Percentiles rank a stretch among this genome's conserved stretches.
Evolutionary conservation across 2,329 filamentous ascomycete genomes (phyloP).

Genomic region (Pseudogymnoascus sp.): DNA sequence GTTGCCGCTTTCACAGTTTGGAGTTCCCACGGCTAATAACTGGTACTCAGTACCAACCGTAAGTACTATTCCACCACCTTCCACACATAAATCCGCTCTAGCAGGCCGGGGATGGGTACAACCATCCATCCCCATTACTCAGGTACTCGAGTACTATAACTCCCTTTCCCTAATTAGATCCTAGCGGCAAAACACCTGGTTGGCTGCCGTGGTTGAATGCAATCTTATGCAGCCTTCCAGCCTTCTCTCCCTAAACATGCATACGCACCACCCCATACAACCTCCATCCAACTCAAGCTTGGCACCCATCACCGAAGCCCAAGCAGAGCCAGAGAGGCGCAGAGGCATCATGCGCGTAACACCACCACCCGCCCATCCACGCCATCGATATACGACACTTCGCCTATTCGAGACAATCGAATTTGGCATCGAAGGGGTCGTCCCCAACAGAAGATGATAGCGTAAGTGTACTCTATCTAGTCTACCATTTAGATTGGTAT

Average conservation of each 20-base stretch:
- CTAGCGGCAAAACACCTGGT: neutral
- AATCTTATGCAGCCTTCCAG: neutral
- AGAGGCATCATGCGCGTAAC: neutral
- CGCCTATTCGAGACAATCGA: neutral
- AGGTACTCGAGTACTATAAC: too few relatives aligned
- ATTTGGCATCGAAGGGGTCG: neutral
- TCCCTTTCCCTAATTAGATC: neutral
- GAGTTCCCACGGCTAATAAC: too few relatives aligned
- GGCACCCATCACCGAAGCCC: neutral
- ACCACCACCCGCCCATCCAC: neutral
- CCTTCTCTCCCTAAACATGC: neutral
- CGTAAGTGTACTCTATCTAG: too few relatives aligned
- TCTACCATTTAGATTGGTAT: neutral
- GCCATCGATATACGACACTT: neutral
- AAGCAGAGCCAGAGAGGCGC: neutral
- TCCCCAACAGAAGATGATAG: neutral
- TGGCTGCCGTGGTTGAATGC: neutral
- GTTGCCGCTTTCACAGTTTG: constrained; percentile 2
- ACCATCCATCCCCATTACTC: neutral
- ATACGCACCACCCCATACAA: neutral
- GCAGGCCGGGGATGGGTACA: neutral
- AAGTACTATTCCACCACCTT: neutral
- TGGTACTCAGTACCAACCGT: too few relatives aligned
- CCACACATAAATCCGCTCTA: neutral
- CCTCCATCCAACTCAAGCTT: neutral